These are phyloP conservation scores for Suillus discolor DNA, from an alignment of 768 basidiomycete species.

Conservation along the genomic window DNA sequence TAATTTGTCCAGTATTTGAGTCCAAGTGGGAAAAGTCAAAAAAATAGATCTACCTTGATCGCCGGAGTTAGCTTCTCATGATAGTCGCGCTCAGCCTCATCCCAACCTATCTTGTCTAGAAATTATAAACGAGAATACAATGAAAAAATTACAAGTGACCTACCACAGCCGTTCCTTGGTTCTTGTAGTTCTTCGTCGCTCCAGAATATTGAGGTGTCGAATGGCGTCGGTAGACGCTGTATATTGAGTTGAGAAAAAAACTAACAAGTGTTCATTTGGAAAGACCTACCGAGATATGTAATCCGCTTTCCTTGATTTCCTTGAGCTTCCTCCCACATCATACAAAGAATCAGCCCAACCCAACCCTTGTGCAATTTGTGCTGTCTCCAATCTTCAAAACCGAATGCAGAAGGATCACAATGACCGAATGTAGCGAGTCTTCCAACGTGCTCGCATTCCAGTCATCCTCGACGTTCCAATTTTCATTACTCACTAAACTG, in stretches of 20 bases:
- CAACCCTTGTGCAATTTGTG: conserved; percentile 70
- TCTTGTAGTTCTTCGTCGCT: conserved; percentile 66
- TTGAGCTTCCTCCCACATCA: conserved; percentile 92
- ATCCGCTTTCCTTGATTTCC: conserved; percentile 65
- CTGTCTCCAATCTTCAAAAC: conserved; percentile 63
- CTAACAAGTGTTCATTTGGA: not conserved
- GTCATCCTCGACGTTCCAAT: no score
- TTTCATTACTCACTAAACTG: no score
- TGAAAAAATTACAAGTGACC: conserved; percentile 49
- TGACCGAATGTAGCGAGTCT: no score
- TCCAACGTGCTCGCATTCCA: no score
- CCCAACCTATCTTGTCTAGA: conserved; percentile 86
- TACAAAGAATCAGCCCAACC: conserved; percentile 85
- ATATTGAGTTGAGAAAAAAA: not conserved
- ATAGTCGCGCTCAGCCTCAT: conserved; percentile 79
- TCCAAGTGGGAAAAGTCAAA: conserved; percentile 5
- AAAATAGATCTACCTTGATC: conserved; percentile 52
- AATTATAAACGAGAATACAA: conserved; percentile 1
- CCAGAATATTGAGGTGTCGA: conserved; percentile 98
- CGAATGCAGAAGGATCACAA: conserved; percentile 58
- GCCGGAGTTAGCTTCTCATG: conserved; percentile 66
- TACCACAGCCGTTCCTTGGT: conserved; percentile 82
- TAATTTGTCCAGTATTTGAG: conserved; percentile 27
- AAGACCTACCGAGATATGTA: conserved; percentile 65
- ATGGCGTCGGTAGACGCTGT: conserved; percentile 64